phyloP scores from a whole-genome alignment of 257 asterid species.

The Petunia axillaris region DNA sequence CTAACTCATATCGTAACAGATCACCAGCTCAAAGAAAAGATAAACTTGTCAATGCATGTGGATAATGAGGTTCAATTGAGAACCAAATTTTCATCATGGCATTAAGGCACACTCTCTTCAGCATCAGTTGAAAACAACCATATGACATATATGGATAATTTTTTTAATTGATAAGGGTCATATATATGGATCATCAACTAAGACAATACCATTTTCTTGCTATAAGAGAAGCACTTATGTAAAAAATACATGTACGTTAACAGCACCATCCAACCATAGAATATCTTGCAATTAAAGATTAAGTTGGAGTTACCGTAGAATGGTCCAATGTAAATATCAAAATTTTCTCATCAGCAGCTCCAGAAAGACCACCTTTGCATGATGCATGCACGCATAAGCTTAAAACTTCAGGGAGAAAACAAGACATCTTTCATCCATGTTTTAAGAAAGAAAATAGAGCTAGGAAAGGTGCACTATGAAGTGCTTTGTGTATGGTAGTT shows the following conservation, averaged over 20 bases:
- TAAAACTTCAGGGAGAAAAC: conserved; percentile 44
- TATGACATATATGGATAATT: no score
- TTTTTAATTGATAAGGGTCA: no score
- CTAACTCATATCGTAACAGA: background rate
- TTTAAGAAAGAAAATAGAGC: background rate
- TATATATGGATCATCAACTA: background rate
- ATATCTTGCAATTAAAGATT: background rate
- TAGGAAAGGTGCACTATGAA: background rate
- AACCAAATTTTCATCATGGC: conserved; percentile 4
- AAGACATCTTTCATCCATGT: background rate
- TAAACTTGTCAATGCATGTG: background rate
- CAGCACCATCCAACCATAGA: background rate
- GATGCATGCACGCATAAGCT: conserved; percentile 61
- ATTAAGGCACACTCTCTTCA: no score
- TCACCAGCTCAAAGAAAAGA: background rate
- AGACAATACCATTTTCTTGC: background rate
- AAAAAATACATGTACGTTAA: background rate
- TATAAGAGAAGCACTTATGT: background rate
- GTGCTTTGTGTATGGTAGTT: background rate
- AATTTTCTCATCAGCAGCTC: conserved; percentile 83
- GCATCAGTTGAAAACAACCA: background rate
- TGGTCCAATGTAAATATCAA: conserved; percentile 69
- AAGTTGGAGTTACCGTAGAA: conserved; percentile 37
- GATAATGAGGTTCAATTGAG: background rate
- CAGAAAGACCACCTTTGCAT: conserved; percentile 78